phyloP scores from a whole-genome alignment of 352 stramenopile genomes.

The Pythium brassicae region DNA sequence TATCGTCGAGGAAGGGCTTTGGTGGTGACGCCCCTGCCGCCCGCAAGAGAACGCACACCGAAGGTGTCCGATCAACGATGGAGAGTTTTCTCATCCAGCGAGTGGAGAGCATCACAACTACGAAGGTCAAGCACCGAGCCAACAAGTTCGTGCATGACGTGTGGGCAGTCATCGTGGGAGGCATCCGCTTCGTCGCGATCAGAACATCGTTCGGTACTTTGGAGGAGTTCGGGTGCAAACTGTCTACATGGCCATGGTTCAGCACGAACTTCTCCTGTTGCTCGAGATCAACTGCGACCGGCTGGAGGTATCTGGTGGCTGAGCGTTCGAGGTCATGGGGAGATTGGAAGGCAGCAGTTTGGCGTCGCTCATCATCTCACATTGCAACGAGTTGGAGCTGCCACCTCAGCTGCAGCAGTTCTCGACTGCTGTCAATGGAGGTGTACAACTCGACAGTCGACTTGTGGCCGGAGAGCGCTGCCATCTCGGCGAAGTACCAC shows the following conservation, averaged over 20 bases:
- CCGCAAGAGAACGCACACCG: neutral
- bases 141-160: conserved; percentile 12
- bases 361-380: conserved; percentile 22
- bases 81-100: conserved; percentile 6
- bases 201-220: conserved; percentile 5
- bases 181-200: conserved; percentile 15
- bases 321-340: conserved; percentile 10
- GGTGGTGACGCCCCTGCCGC: too few species aligned
- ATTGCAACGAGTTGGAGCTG: conserved; percentile 20
- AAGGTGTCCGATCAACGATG: neutral
- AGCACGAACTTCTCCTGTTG: conserved; percentile 15
- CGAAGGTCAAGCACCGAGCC: conserved; percentile 4
- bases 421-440: conserved; percentile 21
- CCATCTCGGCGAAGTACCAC: conserved; percentile 15
- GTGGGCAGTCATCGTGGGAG: conserved; percentile 18
- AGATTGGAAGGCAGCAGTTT: conserved; percentile 17
- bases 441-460: conserved; percentile 32
- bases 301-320: conserved; percentile 7
- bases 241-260: conserved; percentile 24
- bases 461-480: conserved; percentile 16
- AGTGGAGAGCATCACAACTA: conserved; percentile 6
- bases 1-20: neutral
- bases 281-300: conserved; percentile 15
- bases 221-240: conserved; percentile 18
- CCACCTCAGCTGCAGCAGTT: conserved; percentile 21